Base-by-base conservation (phyloP, 78 protist species). In the Bigelowiella natans region DNA sequence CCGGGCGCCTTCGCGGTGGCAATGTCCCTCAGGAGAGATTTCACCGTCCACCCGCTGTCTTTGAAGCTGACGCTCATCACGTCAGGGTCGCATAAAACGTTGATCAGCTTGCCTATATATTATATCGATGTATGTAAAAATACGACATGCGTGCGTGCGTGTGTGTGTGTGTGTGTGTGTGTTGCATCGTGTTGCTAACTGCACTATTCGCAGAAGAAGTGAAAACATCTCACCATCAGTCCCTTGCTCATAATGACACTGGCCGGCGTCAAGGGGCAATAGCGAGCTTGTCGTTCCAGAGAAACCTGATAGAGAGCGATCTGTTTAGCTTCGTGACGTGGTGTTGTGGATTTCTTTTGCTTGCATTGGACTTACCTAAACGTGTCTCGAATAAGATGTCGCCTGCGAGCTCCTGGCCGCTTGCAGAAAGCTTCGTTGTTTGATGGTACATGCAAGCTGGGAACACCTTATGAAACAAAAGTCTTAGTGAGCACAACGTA, bases 191-290 rank as follows among this genome's bases (percentile, higher is more conserved):
- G n/a, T n/a, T n/a, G n/a, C n/a, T n/a, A n/a, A n/a, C n/a, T n/a
- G n/a, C n/a, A n/a, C n/a, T n/a, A n/a, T n/a, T n/a, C n/a, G n/a
- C 82, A 51, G 18, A 51, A 94, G 37, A 18, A 51, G 18, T 38
- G 2, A 1, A 36, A 94, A 7, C 89, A 94, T 92, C 36, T 85
- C 18, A 11, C 96, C 96, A 18, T 94, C 96, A 34, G 85, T 38
- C 1, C 96, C 94, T 1, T 91, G 88, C 36, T 92, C 96, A 90
- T 94, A 94, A 40, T 63, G 90, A 83, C 92, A 89, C 85, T 29
- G 38, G 34, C 92, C 94, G 51, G 89, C 88, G 39, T 89, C 91
- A 1, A 38, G 39, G 1, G 92, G 92, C 39, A 91, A 89, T 30
- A 91, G 89, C 39, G 7, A 29, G 30, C 51, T 30, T 30, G 92